Conservation (phyloP, 495 filamentous ascomycete genomes). For the Elasticomyces elasticus region DNA sequence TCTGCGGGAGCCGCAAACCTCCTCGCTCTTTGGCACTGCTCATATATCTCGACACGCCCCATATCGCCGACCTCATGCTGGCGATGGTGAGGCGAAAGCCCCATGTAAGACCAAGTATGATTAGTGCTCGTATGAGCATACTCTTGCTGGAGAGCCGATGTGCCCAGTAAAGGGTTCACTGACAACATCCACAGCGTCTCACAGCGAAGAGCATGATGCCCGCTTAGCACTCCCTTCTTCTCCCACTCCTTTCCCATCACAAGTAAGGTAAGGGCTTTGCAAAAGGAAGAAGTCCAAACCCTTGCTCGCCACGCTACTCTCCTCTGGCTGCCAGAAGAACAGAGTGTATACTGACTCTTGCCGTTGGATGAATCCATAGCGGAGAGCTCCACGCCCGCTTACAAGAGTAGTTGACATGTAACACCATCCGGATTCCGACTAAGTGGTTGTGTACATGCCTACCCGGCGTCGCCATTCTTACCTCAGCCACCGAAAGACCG, state of each 20-base stretch:
- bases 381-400: too few species aligned
- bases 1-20: constrained; percentile 9
- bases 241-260: not conserved
- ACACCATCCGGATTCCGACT: too few species aligned
- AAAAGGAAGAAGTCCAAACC: too few species aligned
- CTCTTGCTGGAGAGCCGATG: not conserved
- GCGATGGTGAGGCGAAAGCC: not conserved
- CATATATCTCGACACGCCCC: not conserved
- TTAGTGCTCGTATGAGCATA: not conserved
- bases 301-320: too few species aligned
- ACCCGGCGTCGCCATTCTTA: too few species aligned
- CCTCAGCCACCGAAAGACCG: too few species aligned
- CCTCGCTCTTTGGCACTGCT: not conserved
- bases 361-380: too few species aligned
- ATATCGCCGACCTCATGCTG: not conserved
- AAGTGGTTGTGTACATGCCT: too few species aligned
- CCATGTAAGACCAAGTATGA: not conserved
- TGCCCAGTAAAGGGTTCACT: not conserved
- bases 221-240: not conserved
- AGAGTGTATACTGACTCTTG: too few species aligned
- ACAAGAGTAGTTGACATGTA: too few species aligned
- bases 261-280: too few species aligned
- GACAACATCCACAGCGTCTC: not conserved
- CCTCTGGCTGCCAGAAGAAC: too few species aligned
- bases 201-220: not conserved